Conservation (phyloP, 805 yeast species). For the Yarrowia deformans region DNA sequence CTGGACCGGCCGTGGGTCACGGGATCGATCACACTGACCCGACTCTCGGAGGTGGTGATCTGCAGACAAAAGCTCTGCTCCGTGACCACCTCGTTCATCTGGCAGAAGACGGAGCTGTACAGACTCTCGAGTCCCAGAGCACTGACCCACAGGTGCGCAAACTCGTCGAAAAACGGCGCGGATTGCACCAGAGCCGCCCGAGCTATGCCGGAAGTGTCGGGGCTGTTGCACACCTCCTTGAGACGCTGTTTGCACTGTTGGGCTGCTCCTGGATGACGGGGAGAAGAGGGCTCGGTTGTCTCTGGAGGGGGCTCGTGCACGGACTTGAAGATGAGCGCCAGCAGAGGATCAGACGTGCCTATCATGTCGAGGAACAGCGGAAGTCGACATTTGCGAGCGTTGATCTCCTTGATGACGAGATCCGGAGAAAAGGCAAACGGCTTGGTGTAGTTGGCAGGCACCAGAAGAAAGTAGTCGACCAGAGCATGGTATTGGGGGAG, state of each 20-base stretch:
- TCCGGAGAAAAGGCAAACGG: constrained; percentile 28
- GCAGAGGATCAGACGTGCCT: constrained; percentile 14
- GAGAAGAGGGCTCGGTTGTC: not conserved
- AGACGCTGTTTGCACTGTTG: constrained; percentile 14
- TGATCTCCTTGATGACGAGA: constrained; percentile 37
- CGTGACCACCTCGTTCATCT: constrained; percentile 40
- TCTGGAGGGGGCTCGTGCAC: constrained; percentile 4
- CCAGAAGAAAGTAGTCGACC: constrained; percentile 41
- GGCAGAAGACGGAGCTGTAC: constrained; percentile 43
- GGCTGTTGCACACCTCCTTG: constrained; percentile 22
- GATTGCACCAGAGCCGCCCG: constrained; percentile 42
- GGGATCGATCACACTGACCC: constrained; percentile 24
- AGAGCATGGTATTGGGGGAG: constrained; percentile 42
- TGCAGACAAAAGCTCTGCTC: constrained; percentile 43
- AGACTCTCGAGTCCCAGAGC: constrained; percentile 42
- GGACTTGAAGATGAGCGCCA: constrained; percentile 27
- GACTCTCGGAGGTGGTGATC: constrained; percentile 27
- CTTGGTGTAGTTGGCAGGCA: constrained; percentile 41
- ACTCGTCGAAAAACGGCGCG: constrained; percentile 43
- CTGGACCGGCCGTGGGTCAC: constrained; percentile 6
- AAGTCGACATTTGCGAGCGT: constrained; percentile 16
- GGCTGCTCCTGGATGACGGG: constrained; percentile 7
- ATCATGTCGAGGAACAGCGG: constrained; percentile 30
- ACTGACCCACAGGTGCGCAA: constrained; percentile 43
- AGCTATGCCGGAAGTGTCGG: constrained; percentile 41